A percentile compares a stretch with the other conserved stretches of the same genome.
Evolutionary conservation across 306 rosid genomes (phyloP).

Genomic region (Alnus glutinosa): DNA sequence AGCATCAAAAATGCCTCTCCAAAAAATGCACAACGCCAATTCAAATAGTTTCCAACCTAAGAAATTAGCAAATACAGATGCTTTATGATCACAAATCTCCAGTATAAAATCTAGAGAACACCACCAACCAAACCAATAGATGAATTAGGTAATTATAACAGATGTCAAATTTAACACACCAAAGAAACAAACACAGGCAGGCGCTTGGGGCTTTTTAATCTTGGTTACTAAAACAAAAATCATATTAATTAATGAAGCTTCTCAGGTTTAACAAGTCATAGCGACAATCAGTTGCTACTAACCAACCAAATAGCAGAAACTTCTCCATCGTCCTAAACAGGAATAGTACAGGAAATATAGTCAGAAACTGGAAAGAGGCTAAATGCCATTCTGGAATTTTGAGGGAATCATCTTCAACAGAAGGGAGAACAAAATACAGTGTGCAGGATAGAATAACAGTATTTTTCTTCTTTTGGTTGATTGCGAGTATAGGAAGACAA

Average conservation of each 20-base stretch:
- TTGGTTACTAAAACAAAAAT: not conserved
- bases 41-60: slow-evolving; percentile 70
- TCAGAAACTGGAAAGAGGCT: not conserved
- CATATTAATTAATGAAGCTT: not conserved
- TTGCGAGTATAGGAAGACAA: not conserved
- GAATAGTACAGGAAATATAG: not conserved
- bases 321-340: not conserved
- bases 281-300: not conserved
- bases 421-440: not conserved
- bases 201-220: not conserved
- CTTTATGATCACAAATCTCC: not conserved
- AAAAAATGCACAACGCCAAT: slow-evolving; percentile 89
- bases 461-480: not conserved
- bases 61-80: slow-evolving; percentile 16
- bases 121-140: not conserved
- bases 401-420: not conserved
- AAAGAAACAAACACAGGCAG: not conserved
- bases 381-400: not conserved
- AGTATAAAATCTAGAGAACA: not conserved
- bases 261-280: not conserved
- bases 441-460: not conserved
- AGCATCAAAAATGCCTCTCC: slow-evolving; percentile 87
- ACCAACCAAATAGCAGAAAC: not conserved
- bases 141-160: slow-evolving; percentile 18
- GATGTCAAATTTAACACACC: not conserved